Conservation (phyloP, 2,329 filamentous ascomycete genomes). For the Cryphonectria carpinicola region DNA sequence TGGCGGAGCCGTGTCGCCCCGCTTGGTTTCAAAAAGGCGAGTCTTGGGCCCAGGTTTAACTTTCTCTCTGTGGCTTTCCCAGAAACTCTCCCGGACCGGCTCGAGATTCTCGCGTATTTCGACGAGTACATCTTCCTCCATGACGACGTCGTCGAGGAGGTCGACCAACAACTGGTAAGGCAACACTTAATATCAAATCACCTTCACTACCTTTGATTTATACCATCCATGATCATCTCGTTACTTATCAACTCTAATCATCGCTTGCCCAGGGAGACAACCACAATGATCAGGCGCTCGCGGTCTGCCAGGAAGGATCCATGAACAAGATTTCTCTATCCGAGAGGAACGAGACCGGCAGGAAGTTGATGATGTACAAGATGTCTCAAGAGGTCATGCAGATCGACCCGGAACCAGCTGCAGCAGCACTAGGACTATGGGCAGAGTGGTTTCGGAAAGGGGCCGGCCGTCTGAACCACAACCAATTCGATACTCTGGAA, state of each 20-base stretch:
- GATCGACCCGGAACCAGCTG: constrained; percentile 34
- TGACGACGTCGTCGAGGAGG: constrained; percentile 34
- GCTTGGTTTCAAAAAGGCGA: constrained; percentile 36
- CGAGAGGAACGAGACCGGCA: constrained; percentile 31
- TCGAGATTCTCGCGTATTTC: constrained; percentile 44
- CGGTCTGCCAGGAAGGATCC: not conserved
- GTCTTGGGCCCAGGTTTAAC: constrained; percentile 35
- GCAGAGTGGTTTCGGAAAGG: constrained; percentile 31
- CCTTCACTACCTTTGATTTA: not conserved
- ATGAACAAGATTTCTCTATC: not conserved
- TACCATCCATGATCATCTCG: not conserved
- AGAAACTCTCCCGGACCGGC: constrained; percentile 43
- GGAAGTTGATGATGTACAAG: constrained; percentile 32
- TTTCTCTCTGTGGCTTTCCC: constrained; percentile 41
- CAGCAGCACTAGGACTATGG: constrained; percentile 35
- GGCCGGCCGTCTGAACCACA: constrained; percentile 10
- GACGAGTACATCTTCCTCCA: constrained; percentile 47
- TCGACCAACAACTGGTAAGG: not conserved
- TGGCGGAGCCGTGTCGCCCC: constrained; percentile 40
- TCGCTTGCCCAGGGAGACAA: not conserved
- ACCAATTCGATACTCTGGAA: constrained; percentile 32
- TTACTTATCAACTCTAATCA: not conserved
- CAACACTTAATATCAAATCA: not conserved
- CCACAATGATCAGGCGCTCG: not conserved
- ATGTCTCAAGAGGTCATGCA: constrained; percentile 30